These are phyloP conservation scores for Dactylonectria estremocensis DNA, from an alignment of 2,329 filamentous ascomycete genomes.

Conservation along the genomic window DNA sequence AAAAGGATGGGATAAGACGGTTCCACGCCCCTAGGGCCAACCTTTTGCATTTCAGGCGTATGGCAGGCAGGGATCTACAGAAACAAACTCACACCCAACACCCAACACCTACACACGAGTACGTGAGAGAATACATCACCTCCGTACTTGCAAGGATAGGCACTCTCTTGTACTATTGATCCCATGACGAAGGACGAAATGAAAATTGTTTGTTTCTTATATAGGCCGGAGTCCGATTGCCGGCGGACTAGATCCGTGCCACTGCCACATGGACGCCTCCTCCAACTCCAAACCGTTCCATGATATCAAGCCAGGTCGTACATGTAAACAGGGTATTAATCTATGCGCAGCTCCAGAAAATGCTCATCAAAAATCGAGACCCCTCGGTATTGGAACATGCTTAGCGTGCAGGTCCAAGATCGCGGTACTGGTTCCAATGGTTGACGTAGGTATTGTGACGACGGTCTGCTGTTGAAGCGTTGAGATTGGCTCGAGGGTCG, in stretches of 20 bases:
- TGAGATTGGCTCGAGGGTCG: constrained; percentile 56
- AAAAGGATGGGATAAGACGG: constrained; percentile 36
- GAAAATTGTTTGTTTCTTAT: constrained; percentile 30
- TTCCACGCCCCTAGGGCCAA: constrained; percentile 11
- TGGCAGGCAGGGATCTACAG: constrained; percentile 45
- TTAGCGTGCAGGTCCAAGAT: constrained; percentile 33
- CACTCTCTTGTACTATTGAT: constrained; percentile 41
- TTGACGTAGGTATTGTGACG: constrained; percentile 53
- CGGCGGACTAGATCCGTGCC: constrained; percentile 38
- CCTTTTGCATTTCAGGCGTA: constrained; percentile 51
- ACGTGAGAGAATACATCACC: constrained; percentile 35
- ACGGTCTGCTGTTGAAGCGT: constrained; percentile 49
- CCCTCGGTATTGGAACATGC: constrained; percentile 6
- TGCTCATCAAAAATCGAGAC: constrained; percentile 32
- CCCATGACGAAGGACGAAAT: constrained; percentile 42
- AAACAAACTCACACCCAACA: constrained; percentile 36
- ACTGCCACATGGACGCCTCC: constrained; percentile 32
- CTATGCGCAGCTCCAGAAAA: constrained; percentile 44
- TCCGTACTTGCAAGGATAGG: constrained; percentile 39
- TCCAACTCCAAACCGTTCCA: constrained; percentile 39
- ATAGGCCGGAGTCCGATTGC: constrained; percentile 33
- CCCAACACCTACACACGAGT: constrained; percentile 30
- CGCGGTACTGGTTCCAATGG: constrained; percentile 56
- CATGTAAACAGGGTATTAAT: constrained; percentile 44
- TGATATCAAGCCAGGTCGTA: constrained; percentile 38